Conservation (phyloP, 2,329 filamentous ascomycete species). For the Fusarium sp. region DNA sequence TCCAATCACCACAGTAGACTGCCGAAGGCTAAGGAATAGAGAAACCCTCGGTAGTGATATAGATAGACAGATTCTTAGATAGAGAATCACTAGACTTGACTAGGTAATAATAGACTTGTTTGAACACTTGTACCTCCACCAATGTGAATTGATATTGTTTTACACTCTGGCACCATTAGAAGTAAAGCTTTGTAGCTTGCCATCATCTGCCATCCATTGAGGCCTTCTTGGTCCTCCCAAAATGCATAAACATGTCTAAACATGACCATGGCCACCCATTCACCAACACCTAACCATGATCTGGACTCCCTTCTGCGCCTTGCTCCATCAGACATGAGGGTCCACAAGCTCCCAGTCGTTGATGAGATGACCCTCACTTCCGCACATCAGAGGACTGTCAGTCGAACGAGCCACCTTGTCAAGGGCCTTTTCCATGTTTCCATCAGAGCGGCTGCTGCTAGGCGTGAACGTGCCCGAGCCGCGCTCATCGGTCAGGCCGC, state of each 20-base stretch:
- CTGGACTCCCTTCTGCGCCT: neutral
- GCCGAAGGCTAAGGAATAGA: neutral
- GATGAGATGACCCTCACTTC: constrained; percentile 1
- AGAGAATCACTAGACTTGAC: neutral
- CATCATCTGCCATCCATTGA: constrained; percentile 19
- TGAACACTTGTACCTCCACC: neutral
- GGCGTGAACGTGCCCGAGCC: constrained; percentile 10
- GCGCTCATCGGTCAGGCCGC: constrained; percentile 16
- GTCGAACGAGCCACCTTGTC: neutral
- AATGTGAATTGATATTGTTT: constrained; percentile 4
- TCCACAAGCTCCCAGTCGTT: neutral
- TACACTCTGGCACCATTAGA: constrained; percentile 32
- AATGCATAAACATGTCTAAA: constrained; percentile 27
- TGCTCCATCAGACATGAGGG: neutral
- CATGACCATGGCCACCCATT: constrained; percentile 10
- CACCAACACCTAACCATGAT: neutral
- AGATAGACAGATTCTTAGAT: neutral
- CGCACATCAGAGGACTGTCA: constrained; percentile 2
- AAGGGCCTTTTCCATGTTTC: constrained; percentile 10
- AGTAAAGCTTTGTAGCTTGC: constrained; percentile 17
- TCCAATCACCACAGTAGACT: neutral
- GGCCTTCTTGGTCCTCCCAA: constrained; percentile 20
- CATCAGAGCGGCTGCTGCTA: constrained; percentile 23
- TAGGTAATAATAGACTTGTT: neutral
- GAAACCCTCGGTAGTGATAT: neutral